Base-by-base conservation (phyloP, 257 asterid genomes). In the Scutellaria minor region DNA sequence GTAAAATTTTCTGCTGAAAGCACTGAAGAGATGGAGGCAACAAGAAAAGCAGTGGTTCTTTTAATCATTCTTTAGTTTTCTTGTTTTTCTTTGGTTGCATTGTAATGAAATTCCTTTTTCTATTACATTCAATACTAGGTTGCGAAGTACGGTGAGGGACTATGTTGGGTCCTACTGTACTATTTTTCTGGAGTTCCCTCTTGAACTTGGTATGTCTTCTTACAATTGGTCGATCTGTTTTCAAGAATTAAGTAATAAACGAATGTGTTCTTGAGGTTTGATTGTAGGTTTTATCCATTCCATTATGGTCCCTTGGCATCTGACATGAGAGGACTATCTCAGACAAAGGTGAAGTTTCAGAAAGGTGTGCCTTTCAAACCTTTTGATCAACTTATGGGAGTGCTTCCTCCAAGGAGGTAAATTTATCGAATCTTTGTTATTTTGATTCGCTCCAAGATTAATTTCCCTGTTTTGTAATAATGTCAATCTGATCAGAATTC, bases 361-460 rank as follows among this genome's bases (percentile, higher is more conserved):
- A 78, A 81, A 69, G 89, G 89, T 46, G 40, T 53, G 0, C 96
- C 96, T 5, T 83, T 90, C 58, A 79, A 81, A 64, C 90, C 95
- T 0, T 84, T 86, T 47, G 90, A 87, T 48, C 95, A 90, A 64
- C 85, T 90, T 1, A 72, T 90, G 92, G 92, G 79, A 2, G 92
- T 87, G 14, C 88, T 90, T 47, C 95, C 94, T 7, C 89, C 92
- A 0, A 52, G 72, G 68, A 89, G 96, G 96, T 89, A 50, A 18
- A 1, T 39, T 57, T 44, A 9, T 47, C 14, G 37, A 6, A 13
- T 62, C 37, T 14, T 59, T 48, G 9, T 35, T 4, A 0, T 64
- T 64, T 45, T 42, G 0, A 24, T 5, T 57, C 22, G 9, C 13
- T 14, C 9, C 14, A 50, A n/a, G 9, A 4, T 50, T 14, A 6